A percentile compares a stretch with the other conserved stretches of the same genome.
phyloP scores from a whole-genome alignment of 768 basidiomycete genomes.

The Pholiota microspora region DNA sequence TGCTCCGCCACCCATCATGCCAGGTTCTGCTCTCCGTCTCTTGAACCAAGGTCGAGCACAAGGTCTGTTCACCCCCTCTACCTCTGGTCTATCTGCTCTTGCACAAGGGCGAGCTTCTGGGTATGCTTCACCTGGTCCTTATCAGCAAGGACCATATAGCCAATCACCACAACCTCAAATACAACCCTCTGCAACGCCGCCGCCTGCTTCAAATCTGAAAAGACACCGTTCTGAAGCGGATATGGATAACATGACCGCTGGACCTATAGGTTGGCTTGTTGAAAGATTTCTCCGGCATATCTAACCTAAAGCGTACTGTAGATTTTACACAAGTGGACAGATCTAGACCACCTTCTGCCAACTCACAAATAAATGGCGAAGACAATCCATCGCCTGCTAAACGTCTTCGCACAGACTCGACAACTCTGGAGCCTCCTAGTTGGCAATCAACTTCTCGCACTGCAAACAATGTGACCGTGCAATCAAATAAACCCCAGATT shows the following conservation, averaged over 20 bases:
- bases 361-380: constrained; percentile 50
- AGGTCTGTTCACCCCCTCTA: constrained; percentile 83
- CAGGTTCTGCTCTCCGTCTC: constrained; percentile 80
- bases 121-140: constrained; percentile 53
- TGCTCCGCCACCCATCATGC: constrained; percentile 84
- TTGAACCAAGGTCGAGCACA: constrained; percentile 85
- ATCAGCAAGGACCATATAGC: constrained; percentile 40
- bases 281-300: neutral
- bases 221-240: constrained; percentile 54
- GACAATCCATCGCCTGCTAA: constrained; percentile 72
- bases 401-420: constrained; percentile 58
- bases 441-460: constrained; percentile 35
- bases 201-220: constrained; percentile 47
- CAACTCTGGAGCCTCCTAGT: constrained; percentile 30
- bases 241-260: constrained; percentile 34
- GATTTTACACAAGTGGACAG: constrained; percentile 48
- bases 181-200: constrained; percentile 47
- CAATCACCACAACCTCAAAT: constrained; percentile 45
- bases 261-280: constrained; percentile 17
- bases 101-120: constrained; percentile 37
- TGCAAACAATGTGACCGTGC: constrained; percentile 18
- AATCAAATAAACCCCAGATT: constrained; percentile 25
- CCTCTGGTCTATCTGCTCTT: constrained; percentile 51
- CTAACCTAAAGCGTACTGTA: neutral
- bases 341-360: constrained; percentile 50